phyloP scores from a whole-genome alignment of 225 moss, liverwort and hornwort genomes.

The Rhytidiadelphus loreus region DNA sequence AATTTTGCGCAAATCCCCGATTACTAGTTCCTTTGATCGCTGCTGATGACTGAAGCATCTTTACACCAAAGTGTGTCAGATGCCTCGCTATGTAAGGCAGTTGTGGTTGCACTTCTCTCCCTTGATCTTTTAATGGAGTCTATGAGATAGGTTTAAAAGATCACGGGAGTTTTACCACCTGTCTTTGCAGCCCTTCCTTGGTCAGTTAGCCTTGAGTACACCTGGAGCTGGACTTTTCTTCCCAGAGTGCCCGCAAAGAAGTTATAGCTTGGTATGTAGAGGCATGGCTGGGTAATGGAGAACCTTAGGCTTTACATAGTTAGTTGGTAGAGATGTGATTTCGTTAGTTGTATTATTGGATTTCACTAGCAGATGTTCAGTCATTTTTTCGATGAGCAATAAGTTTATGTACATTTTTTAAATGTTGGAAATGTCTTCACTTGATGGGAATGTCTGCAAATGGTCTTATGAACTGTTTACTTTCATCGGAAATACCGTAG shows the following conservation, averaged over 20 bases:
- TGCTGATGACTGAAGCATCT: background rate
- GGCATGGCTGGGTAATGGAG: background rate
- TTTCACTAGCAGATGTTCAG: background rate
- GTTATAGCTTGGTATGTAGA: background rate
- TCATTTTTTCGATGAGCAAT: background rate
- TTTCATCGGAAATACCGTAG: background rate
- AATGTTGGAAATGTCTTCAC: background rate
- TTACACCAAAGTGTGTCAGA: background rate
- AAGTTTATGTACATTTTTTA: background rate
- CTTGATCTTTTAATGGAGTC: background rate
- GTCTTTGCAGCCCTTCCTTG: background rate
- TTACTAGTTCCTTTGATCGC: constrained; percentile 16
- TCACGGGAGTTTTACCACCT: background rate
- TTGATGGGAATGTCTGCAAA: background rate
- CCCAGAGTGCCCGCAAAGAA: background rate
- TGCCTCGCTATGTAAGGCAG: background rate
- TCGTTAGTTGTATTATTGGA: background rate
- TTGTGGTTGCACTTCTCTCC: background rate
- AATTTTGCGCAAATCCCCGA: constrained; percentile 56
- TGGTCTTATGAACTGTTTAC: background rate
- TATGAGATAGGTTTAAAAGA: background rate
- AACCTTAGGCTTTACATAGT: background rate
- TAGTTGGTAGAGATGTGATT: background rate
- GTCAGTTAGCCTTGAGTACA: background rate
- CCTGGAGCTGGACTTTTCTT: background rate